phyloP scores from a whole-genome alignment of 331 rosid genomes.

The Phaseolus coccineus region DNA sequence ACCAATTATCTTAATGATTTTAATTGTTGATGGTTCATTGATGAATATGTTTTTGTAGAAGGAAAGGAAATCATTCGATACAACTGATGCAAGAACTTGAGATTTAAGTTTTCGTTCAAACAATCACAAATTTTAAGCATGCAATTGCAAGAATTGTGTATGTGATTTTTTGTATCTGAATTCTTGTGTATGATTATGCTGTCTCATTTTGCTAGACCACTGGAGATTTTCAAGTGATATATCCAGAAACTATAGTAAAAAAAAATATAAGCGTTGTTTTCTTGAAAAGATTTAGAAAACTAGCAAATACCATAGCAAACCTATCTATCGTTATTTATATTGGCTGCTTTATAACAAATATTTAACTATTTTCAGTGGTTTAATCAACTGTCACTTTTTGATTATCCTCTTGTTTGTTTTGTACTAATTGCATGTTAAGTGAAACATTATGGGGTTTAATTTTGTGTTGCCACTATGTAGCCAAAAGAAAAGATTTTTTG shows the following conservation, averaged over 20 bases:
- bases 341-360: conserved; percentile 34
- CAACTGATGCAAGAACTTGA: conserved; percentile 1
- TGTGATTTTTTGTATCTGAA: conserved; percentile 22
- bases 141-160: conserved; percentile 4
- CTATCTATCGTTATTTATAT: background rate
- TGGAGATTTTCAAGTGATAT: conserved; percentile 21
- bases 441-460: background rate
- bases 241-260: conserved; percentile 18
- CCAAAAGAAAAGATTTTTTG: background rate
- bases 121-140: conserved; percentile 12
- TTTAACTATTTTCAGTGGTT: conserved; percentile 29
- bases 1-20: conserved; percentile 11
- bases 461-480: conserved; percentile 11
- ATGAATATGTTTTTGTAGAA: conserved; percentile 23
- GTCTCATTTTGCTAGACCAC: conserved; percentile 29
- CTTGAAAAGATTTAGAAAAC: conserved; percentile 25
- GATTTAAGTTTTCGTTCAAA: conserved; percentile 33
- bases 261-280: conserved; percentile 14
- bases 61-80: conserved; percentile 26
- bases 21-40: conserved; percentile 11
- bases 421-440: conserved; percentile 19
- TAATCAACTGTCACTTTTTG: conserved; percentile 20
- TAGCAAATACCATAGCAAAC: conserved; percentile 18
- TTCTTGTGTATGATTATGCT: background rate
- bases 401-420: conserved; percentile 27